Evolutionary conservation across 306 rosid species (phyloP).

Genomic region (Elaeagnus macrophylla): DNA sequence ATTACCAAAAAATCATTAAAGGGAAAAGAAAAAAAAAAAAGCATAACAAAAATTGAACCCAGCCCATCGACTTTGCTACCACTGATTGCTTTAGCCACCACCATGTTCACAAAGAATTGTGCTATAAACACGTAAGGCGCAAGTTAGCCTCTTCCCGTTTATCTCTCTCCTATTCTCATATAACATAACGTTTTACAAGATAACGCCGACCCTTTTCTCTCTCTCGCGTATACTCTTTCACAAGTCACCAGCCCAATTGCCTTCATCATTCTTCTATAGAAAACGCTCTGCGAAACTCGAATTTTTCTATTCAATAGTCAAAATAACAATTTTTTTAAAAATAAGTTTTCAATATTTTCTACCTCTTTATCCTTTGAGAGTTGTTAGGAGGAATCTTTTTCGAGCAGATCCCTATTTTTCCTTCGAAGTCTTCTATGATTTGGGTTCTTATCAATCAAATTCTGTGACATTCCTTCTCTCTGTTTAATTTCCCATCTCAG

Average conservation of each 20-base stretch:
- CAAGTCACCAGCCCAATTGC: constrained; percentile 27
- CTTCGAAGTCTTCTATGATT: constrained; percentile 19
- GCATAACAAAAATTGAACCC: constrained; percentile 15
- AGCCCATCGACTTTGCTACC: constrained; percentile 20
- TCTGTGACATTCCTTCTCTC: constrained; percentile 24
- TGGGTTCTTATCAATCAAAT: constrained; percentile 27
- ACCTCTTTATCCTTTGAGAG: constrained; percentile 25
- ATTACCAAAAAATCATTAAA: too few relatives aligned
- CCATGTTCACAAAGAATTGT: constrained; percentile 28
- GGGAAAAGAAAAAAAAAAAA: too few relatives aligned
- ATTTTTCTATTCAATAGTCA: constrained; percentile 13
- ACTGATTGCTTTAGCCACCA: not conserved
- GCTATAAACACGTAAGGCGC: constrained; percentile 44
- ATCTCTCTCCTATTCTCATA: constrained; percentile 11
- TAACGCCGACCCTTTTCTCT: constrained; percentile 37
- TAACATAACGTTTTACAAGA: constrained; percentile 32
- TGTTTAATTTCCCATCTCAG: constrained; percentile 11
- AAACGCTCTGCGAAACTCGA: constrained; percentile 8
- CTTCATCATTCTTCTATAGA: too few relatives aligned
- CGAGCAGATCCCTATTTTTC: constrained; percentile 61
- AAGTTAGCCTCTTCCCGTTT: constrained; percentile 27
- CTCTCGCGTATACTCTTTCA: constrained; percentile 43
- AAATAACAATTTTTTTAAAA: constrained; percentile 26
- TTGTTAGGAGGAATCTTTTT: constrained; percentile 10
- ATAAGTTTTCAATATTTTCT: constrained; percentile 1